phyloP scores from a whole-genome alignment of 140 eudicot genomes.

The Anethum foeniculum region DNA sequence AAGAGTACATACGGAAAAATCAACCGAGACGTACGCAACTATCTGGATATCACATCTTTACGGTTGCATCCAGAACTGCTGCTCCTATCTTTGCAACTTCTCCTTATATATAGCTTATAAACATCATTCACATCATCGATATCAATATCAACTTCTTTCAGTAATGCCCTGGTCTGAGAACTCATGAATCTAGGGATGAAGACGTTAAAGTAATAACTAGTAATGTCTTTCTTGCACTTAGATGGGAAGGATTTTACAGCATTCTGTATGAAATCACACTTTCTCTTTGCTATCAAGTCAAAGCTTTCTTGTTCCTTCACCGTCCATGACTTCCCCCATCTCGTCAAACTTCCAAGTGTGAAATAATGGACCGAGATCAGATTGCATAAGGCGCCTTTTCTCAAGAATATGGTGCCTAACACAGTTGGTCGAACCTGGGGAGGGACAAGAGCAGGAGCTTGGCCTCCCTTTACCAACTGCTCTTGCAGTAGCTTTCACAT shows the following conservation, averaged over 20 bases:
- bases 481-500: conserved; percentile 8
- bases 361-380: conserved; percentile 56
- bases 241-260: conserved; percentile 38
- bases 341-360: conserved; percentile 52
- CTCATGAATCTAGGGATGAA: conserved; percentile 44
- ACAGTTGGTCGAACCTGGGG: conserved; percentile 39
- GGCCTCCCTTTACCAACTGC: conserved; percentile 50
- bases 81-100: conserved; percentile 19
- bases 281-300: conserved; percentile 27
- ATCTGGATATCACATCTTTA: conserved; percentile 18
- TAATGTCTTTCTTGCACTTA: conserved; percentile 30
- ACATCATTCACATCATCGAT: conserved; percentile 36
- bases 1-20: background rate
- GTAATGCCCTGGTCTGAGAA: conserved; percentile 32
- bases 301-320: conserved; percentile 44
- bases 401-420: conserved; percentile 41
- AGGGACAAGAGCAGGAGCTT: conserved; percentile 37
- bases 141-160: conserved; percentile 34
- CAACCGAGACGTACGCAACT: background rate
- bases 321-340: conserved; percentile 62
- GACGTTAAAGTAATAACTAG: conserved; percentile 51
- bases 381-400: conserved; percentile 28
- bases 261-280: conserved; percentile 31
- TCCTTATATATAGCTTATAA: conserved; percentile 18
- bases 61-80: conserved; percentile 16